Evolutionary conservation across 495 filamentous ascomycete species (phyloP), one percentile per base, ranked within the genome.

Genomic region (Penicillium riverlandense): DNA sequence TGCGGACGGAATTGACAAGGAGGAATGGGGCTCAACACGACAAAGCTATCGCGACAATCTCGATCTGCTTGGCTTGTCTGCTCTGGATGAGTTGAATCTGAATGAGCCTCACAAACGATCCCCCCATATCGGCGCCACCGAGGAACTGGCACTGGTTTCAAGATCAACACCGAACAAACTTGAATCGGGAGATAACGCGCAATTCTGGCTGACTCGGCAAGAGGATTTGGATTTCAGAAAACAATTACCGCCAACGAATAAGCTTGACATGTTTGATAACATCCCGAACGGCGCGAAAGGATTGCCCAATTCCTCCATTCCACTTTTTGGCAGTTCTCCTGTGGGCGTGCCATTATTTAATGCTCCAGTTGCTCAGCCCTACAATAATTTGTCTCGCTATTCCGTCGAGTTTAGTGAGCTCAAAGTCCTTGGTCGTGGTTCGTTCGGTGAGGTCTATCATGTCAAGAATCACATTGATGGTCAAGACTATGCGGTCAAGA

Each of bases 401-500:
- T 54, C 64, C 1, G 57, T 61, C 16, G 69, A 74, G 37, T 74
- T 74, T 37, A 54, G 48, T 2, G 66, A 74, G 35, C 42, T 71
- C 11, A 64, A 57, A 16, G 40, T 77, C 5, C 51, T 78, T 7
- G 75, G 75, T 5, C 72, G 64, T 36, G 75, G 75, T 5, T 74
- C 72, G 2, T 78, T 76, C 43, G 75, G 74, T 6, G 67, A 74
- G 22, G 75, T 78, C 7, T 76, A 71, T 41, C 68, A 75, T 35
- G 75, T 70, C 32, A 66, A 51, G 11, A 74, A 78, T 36, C 66
- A 70, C 32, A 66, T 78, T 6, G 75, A 78, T 41, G 69, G 67
- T 3, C 71, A 71, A 40, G 56, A 63, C 30, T 78, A 78, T 45
- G 75, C 75, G 0, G 58, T 78, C 38, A 78, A 78, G 48, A 78